Conservation (phyloP, 73 alveolate species). For the Paramecium caudatum region DNA sequence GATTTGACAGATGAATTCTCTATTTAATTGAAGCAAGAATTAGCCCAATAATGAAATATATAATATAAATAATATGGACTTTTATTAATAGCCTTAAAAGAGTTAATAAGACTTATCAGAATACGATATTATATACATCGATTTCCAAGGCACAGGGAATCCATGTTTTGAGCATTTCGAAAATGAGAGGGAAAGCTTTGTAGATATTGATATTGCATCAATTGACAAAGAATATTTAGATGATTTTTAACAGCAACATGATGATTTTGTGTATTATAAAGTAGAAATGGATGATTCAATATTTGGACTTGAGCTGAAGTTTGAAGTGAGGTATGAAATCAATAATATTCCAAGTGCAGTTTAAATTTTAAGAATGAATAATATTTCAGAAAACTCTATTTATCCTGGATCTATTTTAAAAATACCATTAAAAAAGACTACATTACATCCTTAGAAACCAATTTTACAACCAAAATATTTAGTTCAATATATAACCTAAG, state of each 20-base stretch:
- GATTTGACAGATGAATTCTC: constrained; percentile 76
- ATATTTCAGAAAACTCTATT: constrained; percentile 29
- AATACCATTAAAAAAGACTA: not conserved
- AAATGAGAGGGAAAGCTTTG: too few relatives aligned
- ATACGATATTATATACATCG: not conserved
- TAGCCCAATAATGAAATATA: constrained; percentile 67
- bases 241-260: not conserved
- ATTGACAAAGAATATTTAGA: not conserved
- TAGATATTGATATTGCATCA: too few relatives aligned
- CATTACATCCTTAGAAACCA: not conserved
- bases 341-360: not conserved
- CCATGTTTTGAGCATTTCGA: not conserved
- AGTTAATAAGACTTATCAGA: not conserved
- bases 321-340: not conserved
- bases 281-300: constrained; percentile 55
- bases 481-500: not conserved
- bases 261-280: constrained; percentile 28
- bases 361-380: not conserved
- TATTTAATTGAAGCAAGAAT: constrained; percentile 64
- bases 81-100: not conserved
- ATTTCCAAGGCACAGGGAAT: not conserved
- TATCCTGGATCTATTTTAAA: constrained; percentile 56
- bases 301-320: not conserved
- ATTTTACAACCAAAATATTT: not conserved
- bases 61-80: constrained; percentile 18